A percentile compares a stretch with the other conserved stretches of the same genome.
These are phyloP conservation scores for Spiromastix sp. DNA, from an alignment of 2,329 filamentous ascomycete genomes.

Conservation along the genomic window DNA sequence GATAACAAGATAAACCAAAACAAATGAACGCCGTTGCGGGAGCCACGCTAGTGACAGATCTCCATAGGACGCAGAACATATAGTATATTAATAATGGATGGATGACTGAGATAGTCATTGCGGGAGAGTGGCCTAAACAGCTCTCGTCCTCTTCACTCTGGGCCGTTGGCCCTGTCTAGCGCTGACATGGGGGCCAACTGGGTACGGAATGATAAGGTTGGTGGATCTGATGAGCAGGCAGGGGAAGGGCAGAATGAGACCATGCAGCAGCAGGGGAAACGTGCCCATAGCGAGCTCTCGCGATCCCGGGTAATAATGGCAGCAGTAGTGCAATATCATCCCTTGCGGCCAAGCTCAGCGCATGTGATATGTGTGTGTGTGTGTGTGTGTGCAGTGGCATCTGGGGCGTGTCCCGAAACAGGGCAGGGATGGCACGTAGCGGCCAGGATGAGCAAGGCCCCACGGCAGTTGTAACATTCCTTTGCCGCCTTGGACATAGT, in stretches of 20 bases:
- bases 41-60: neutral
- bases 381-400: neutral
- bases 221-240: conserved; percentile 1
- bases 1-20: neutral
- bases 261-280: too few species aligned
- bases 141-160: neutral
- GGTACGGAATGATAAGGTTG: neutral
- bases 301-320: too few species aligned
- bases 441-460: neutral
- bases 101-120: too few species aligned
- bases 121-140: too few species aligned
- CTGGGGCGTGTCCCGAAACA: neutral
- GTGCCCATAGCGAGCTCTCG: too few species aligned
- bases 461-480: conserved; percentile 1
- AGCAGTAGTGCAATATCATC: too few species aligned
- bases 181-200: too few species aligned
- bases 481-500: conserved; percentile 4
- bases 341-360: too few species aligned
- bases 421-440: neutral
- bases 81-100: neutral
- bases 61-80: conserved; percentile 1
- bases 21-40: neutral
- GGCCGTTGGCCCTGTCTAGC: neutral
- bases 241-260: neutral
- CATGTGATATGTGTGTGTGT: too few species aligned